Evolutionary conservation across 805 yeast genomes (phyloP).

Genomic region (Teunomyces stri): DNA sequence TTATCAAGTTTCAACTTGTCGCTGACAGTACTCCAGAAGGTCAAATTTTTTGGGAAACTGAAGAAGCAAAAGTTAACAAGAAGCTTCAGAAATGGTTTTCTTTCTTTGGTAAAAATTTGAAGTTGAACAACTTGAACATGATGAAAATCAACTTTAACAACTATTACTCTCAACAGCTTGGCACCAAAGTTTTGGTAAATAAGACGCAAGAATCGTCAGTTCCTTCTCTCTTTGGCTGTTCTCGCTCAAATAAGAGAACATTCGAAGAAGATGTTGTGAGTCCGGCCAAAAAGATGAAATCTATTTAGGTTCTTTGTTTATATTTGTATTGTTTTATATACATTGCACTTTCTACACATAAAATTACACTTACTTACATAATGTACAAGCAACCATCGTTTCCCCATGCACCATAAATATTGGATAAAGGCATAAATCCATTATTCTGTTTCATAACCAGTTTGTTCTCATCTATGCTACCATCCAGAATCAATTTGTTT

Average conservation of each 20-base stretch:
- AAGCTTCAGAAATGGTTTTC: conserved; percentile 28
- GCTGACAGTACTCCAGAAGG: conserved; percentile 10
- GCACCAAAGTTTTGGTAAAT: conserved; percentile 26
- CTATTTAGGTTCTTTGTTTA: not conserved
- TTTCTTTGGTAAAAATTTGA: conserved; percentile 23
- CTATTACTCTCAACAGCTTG: conserved; percentile 30
- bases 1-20: conserved; percentile 35
- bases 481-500: conserved; percentile 10
- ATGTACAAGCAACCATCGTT: conserved; percentile 70
- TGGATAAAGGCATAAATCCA: conserved; percentile 45
- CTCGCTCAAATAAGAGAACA: conserved; percentile 9
- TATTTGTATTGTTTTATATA: not conserved
- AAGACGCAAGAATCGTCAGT: conserved; percentile 3
- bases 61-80: conserved; percentile 14
- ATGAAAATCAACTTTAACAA: conserved; percentile 24
- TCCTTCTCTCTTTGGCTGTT: conserved; percentile 6
- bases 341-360: conserved; percentile 6
- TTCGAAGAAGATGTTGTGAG: conserved; percentile 5
- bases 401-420: conserved; percentile 60
- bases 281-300: conserved; percentile 2
- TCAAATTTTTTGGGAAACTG: conserved; percentile 25
- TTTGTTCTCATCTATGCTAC: conserved; percentile 20
- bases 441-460: conserved; percentile 24
- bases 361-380: conserved; percentile 1
- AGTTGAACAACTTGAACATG: conserved; percentile 19